phyloP scores from a whole-genome alignment of 2,329 filamentous ascomycete species.

The Penicillium sclerotigenum region DNA sequence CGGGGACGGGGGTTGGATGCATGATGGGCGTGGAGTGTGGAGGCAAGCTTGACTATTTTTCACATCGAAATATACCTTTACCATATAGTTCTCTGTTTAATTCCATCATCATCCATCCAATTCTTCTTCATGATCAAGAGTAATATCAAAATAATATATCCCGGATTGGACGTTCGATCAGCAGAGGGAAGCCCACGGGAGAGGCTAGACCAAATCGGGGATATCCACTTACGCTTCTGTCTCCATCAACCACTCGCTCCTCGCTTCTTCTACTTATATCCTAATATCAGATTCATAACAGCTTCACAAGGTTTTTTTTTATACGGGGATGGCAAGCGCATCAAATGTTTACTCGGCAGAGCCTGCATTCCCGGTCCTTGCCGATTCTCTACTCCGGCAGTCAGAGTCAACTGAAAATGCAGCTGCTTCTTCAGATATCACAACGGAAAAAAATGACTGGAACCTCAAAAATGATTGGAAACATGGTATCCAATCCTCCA shows the following conservation, averaged over 20 bases:
- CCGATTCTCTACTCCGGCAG: conserved; percentile 28
- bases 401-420: background rate
- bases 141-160: background rate
- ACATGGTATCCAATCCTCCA: conserved; percentile 16
- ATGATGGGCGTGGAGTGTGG: conserved; percentile 34
- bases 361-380: conserved; percentile 33
- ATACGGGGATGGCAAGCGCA: conserved; percentile 12
- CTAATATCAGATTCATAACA: background rate
- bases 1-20: conserved; percentile 25
- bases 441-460: conserved; percentile 19
- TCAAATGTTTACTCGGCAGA: conserved; percentile 27
- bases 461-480: conserved; percentile 26
- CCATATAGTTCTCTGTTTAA: background rate
- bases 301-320: background rate
- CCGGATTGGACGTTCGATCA: background rate
- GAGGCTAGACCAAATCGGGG: background rate
- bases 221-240: background rate
- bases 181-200: background rate
- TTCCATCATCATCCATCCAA: background rate
- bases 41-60: conserved; percentile 1
- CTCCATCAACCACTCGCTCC: background rate
- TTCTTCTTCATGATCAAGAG: background rate
- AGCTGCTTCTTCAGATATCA: background rate
- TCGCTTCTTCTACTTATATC: background rate
- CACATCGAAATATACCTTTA: background rate